Percentiles rank a stretch among this genome's conserved stretches.
These are phyloP conservation scores for Neopestalotiopsis rosae DNA, from an alignment of 2,329 filamentous ascomycete genomes.

Conservation along the genomic window DNA sequence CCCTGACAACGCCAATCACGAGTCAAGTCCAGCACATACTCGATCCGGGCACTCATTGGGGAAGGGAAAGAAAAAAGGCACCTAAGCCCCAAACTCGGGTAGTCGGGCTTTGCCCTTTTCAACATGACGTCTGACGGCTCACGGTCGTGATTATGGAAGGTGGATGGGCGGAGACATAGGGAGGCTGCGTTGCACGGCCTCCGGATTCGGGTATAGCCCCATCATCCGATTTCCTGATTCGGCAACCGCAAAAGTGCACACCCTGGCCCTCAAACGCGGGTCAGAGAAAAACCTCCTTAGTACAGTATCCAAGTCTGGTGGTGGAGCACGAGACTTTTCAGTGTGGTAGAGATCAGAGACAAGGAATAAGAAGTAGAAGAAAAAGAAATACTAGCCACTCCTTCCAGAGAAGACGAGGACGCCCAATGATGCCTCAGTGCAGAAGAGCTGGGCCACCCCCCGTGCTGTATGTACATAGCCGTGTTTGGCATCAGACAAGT, in stretches of 20 bases:
- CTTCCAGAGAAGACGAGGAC: background rate
- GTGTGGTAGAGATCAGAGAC: background rate
- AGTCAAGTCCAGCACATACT: background rate
- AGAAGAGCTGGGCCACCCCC: background rate
- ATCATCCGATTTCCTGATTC: slow-evolving; percentile 18
- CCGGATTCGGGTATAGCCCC: slow-evolving; percentile 12
- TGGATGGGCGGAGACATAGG: background rate
- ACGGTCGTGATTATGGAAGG: background rate
- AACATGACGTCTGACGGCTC: background rate
- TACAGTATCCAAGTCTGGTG: background rate
- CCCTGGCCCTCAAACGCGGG: slow-evolving; percentile 12
- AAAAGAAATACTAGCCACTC: too few species aligned
- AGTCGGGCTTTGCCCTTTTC: background rate
- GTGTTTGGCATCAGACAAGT: background rate
- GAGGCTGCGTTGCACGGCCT: background rate
- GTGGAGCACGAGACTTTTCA: slow-evolving; percentile 5
- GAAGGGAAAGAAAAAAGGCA: background rate
- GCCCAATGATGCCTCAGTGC: background rate
- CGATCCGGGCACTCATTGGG: background rate
- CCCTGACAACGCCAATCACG: background rate
- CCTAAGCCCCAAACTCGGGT: background rate
- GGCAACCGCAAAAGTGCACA: slow-evolving; percentile 6
- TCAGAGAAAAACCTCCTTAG: background rate
- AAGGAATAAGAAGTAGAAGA: slow-evolving; percentile 12
- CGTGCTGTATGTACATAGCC: background rate